These are phyloP conservation scores for Heteromeles arbutifolia DNA, from an alignment of 306 rosid genomes.

Conservation along the genomic window DNA sequence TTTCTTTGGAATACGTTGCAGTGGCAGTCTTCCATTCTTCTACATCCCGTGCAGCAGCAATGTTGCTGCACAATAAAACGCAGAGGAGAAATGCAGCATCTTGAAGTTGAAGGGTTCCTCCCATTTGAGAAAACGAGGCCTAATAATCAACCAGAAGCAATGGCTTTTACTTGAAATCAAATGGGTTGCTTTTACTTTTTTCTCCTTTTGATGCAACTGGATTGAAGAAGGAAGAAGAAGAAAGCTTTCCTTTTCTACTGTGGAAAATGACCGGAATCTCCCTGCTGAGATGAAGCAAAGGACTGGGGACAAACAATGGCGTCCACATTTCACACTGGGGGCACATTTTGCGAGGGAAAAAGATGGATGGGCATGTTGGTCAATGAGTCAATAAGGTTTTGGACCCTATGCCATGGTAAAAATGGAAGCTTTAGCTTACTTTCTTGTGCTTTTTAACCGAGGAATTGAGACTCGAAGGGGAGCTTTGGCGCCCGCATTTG, in stretches of 20 bases:
- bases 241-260: conserved; percentile 8
- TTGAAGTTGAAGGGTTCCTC: conserved; percentile 32
- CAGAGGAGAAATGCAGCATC: conserved; percentile 38
- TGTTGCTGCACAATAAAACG: conserved; percentile 30
- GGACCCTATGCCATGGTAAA: conserved; percentile 19
- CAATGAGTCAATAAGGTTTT: not conserved
- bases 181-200: conserved; percentile 18
- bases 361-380: conserved; percentile 27
- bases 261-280: conserved; percentile 24
- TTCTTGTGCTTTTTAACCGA: conserved; percentile 35
- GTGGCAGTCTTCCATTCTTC: conserved; percentile 80
- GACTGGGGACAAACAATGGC: not conserved
- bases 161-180: conserved; percentile 2
- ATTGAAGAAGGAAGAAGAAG: conserved; percentile 7
- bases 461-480: not conserved
- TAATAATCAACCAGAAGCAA: conserved; percentile 4
- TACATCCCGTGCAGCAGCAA: conserved; percentile 33
- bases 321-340: conserved; percentile 40
- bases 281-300: conserved; percentile 18
- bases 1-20: conserved; percentile 76
- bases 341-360: conserved; percentile 44
- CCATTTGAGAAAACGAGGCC: conserved; percentile 45
- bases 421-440: conserved; percentile 20
- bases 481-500: no score
- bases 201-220: conserved; percentile 22